Evolutionary conservation across 345 rosid genomes (phyloP), one percentile per base, ranked within the genome.

Genomic region (Rhodamnia argentea): DNA sequence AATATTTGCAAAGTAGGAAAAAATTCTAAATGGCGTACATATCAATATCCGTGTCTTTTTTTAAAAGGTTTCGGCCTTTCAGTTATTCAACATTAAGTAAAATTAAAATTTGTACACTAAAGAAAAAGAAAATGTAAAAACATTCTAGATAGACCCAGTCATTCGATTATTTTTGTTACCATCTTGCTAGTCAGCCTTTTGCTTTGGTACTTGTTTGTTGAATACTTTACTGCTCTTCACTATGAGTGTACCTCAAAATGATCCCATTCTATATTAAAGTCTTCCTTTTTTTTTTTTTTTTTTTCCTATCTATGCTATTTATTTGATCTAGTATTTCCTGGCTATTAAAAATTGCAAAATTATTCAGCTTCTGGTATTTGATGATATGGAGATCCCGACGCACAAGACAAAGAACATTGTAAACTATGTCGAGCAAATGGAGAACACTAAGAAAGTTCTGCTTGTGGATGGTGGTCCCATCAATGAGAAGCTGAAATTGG

Each of bases 331-430:
- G 50, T 59, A 83, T 57, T 47, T 59, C 83, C 86, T 90, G 75
- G 85, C 86, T 52, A 15, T 16, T 32, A 42, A 75, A 85, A 86
- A 51, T 84, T 86, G 85, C 52, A 15, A 29, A 58, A 87, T 58
- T 84, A 37, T 85, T 89, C 98, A 96, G 99, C 98, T 97, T 81
- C 57, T 94, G n/a, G 90, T 96, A 83, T 96, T 96, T 54, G 99
- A 96, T 22, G 94, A 96, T 91, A 83, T 97, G 95, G 92, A 89
- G 86, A 88, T 95, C 60, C 96, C 96, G 12, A 88, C 98, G 1
- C 99, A 96, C 86, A 97, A 97, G 91, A 97, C 99, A 81, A 95
- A 94, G 94, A 92, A 92, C 86, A 90, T 97, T 84, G 95, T 94
- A 60, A 91, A 93, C 88, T 94, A 89, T 86, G 90, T 92, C 86